These are phyloP conservation scores for Cyclotella cryptica DNA, from an alignment of 108 stramenopile genomes.

Conservation along the genomic window DNA sequence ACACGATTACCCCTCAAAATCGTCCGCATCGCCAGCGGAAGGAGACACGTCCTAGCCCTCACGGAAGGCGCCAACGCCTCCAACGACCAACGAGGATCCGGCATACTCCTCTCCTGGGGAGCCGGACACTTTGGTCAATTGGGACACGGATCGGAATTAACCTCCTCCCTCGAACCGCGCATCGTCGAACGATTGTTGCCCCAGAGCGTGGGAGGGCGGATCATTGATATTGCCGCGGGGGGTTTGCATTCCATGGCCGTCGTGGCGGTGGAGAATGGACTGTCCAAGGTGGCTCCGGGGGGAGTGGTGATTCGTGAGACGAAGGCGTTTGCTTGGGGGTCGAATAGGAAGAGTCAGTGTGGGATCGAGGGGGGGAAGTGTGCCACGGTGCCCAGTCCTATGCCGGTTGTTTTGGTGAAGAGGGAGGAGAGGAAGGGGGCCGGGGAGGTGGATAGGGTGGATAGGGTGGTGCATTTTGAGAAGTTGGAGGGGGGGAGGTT, in stretches of 20 bases:
- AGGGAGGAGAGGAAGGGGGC: constrained; percentile 29
- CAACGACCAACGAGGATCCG: background rate
- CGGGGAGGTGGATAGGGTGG: constrained; percentile 19
- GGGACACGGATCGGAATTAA: constrained; percentile 65
- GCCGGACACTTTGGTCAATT: constrained; percentile 92
- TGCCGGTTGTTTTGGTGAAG: constrained; percentile 47
- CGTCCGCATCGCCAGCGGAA: constrained; percentile 40
- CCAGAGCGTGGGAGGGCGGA: constrained; percentile 59
- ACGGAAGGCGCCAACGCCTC: constrained; percentile 34
- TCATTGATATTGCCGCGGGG: constrained; percentile 66
- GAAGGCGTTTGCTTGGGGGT: constrained; percentile 71
- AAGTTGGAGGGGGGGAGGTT: constrained; percentile 69
- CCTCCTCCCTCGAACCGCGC: constrained; percentile 48
- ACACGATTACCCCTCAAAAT: constrained; percentile 50
- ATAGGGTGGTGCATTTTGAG: constrained; percentile 55
- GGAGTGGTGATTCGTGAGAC: constrained; percentile 53
- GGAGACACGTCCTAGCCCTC: constrained; percentile 55
- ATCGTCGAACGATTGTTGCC: constrained; percentile 74
- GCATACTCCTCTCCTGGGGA: constrained; percentile 76
- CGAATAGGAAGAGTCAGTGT: constrained; percentile 81
- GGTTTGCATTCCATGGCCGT: constrained; percentile 84
- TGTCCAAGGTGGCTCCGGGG: background rate
- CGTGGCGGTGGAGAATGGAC: constrained; percentile 35
- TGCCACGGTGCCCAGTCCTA: constrained; percentile 55
- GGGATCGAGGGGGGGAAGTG: constrained; percentile 60